Base-by-base conservation (phyloP, 805 yeast genomes). In the Zygosaccharomyces kombuchaensis region DNA sequence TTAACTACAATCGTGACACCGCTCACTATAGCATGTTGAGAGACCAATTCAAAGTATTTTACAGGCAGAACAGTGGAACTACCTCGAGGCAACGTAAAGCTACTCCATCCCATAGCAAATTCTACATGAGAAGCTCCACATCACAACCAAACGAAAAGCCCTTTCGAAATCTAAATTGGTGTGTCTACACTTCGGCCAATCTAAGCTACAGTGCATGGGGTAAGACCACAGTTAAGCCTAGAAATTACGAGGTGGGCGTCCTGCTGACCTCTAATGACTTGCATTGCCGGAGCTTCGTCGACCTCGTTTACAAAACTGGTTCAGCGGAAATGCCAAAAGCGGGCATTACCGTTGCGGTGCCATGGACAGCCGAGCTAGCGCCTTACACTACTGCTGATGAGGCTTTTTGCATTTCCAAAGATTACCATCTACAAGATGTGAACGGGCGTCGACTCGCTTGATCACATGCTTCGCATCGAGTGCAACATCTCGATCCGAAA, bases 181-280 rank as follows among this genome's bases (percentile, higher is more conserved):
- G 81, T 14, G 60, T 84, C 5, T 70, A 84, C 58, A 84, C 93
- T 0, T 82, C 89, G 39, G 84, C 87, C 26, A 87, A 87, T 57
- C 57, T 86, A 34, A 82, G 90, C 26, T 77, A 77, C 44, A 84
- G 79, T 48, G 96, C 95, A 1, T 87, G 96, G 96, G 96, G 96
- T 0, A 65, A 59, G 4, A 66, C 68, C 12, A 54, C 59, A 32
- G 25, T 51, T 10, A 38, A 50, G 10, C 68, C 72, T n/a, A 55
- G 61, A 9, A 59, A 78, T 71, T 81, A 69, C 60, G 87, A 81
- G 56, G 72, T 73, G 1, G 86, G 86, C 1, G 71, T 81, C 0
- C 55, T 81, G 22, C 50, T 78, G 3, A 68, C 65, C 21, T 26
- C 42, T 6, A 43, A 36, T 21, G 34, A 40, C 4, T 22, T 60